These are phyloP conservation scores for Magnolia kwangsiensis DNA, from an alignment of 164 flowering plant species.

Conservation along the genomic window DNA sequence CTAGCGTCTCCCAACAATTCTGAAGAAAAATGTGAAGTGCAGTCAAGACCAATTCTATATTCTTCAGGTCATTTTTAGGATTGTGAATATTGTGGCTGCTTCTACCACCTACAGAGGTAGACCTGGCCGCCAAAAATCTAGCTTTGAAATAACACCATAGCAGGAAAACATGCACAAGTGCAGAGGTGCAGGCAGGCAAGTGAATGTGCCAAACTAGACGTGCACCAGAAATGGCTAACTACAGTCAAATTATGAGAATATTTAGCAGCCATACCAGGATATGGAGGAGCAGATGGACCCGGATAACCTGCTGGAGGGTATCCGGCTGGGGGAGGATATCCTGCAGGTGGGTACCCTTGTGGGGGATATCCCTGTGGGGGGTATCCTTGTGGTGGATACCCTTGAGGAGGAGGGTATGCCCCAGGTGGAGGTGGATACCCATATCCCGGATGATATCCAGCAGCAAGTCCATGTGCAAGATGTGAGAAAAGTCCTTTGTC, in stretches of 20 bases:
- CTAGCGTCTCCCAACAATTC: too few relatives aligned
- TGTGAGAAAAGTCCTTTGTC: slow-evolving; percentile 46
- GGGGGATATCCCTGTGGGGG: slow-evolving; percentile 38
- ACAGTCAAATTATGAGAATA: background rate
- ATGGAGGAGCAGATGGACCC: slow-evolving; percentile 29
- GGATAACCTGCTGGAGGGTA: slow-evolving; percentile 46
- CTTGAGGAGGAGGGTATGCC: slow-evolving; percentile 14
- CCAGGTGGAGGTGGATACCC: slow-evolving; percentile 27
- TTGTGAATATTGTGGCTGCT: too few relatives aligned
- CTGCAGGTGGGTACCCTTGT: slow-evolving; percentile 32
- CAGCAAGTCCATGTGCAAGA: slow-evolving; percentile 28
- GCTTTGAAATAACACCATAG: too few relatives aligned
- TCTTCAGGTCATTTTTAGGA: too few relatives aligned
- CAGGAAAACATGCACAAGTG: background rate
- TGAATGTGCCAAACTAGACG: too few relatives aligned
- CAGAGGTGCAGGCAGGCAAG: background rate
- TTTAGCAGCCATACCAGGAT: slow-evolving; percentile 7
- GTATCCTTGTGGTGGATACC: background rate
- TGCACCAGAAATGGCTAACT: background rate
- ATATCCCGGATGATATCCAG: slow-evolving; percentile 13
- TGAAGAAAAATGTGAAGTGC: too few relatives aligned
- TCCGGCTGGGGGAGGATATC: slow-evolving; percentile 27
- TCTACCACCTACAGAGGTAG: too few relatives aligned
- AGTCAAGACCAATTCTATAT: too few relatives aligned
- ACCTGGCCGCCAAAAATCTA: too few relatives aligned